A percentile compares a stretch with the other conserved stretches of the same genome.
These are phyloP conservation scores for Backusella liffmaniae DNA, from an alignment of 192 early-diverging fungal species.

Conservation along the genomic window DNA sequence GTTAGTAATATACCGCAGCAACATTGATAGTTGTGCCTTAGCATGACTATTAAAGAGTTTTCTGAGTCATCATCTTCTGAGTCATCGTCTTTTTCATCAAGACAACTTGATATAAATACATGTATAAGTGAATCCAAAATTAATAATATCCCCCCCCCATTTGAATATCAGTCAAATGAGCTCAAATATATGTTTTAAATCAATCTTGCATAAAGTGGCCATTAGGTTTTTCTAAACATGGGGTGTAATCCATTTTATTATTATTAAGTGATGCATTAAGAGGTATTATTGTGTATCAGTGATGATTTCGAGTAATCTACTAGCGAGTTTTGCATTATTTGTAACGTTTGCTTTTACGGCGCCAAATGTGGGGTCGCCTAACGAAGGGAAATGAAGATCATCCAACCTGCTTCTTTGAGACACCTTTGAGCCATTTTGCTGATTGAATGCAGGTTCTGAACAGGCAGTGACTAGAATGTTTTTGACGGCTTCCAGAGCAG, in stretches of 20 bases:
- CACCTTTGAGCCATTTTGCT: neutral
- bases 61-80: no score
- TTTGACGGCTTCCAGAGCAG: constrained; percentile 28
- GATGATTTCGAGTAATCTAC: constrained; percentile 22
- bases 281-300: neutral
- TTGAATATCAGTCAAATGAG: neutral
- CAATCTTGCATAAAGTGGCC: neutral
- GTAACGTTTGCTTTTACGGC: constrained; percentile 18
- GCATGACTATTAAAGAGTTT: neutral
- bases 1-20: no score
- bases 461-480: constrained; percentile 25
- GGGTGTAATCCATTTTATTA: no score
- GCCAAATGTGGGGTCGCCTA: constrained; percentile 28
- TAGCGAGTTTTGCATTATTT: constrained; percentile 16
- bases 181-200: neutral
- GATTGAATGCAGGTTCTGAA: constrained; percentile 30
- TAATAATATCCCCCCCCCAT: no score
- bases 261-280: no score
- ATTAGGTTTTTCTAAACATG: neutral
- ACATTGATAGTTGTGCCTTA: no score
- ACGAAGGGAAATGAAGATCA: constrained; percentile 36
- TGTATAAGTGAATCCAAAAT: no score
- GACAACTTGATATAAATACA: no score
- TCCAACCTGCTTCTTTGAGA: constrained; percentile 47
- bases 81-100: no score